These are phyloP conservation scores for Didymella pomorum DNA, from an alignment of 2,329 filamentous ascomycete genomes.

Conservation along the genomic window DNA sequence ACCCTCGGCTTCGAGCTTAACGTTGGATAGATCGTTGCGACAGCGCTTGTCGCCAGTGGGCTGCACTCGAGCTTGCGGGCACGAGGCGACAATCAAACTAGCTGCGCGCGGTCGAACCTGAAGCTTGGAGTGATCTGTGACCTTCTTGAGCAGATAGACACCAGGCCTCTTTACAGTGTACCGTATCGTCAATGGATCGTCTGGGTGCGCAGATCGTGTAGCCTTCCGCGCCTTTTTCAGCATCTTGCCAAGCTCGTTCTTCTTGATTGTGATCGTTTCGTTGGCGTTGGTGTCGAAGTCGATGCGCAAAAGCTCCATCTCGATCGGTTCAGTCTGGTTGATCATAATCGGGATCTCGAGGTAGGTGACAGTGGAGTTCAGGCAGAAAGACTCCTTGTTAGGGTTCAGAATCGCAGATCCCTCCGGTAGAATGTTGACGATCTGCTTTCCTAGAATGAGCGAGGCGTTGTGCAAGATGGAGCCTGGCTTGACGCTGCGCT, in stretches of 20 bases:
- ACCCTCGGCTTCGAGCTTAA: constrained; percentile 83
- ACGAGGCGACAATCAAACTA: constrained; percentile 84
- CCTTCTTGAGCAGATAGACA: constrained; percentile 82
- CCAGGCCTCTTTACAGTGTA: constrained; percentile 85
- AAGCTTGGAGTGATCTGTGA: constrained; percentile 92
- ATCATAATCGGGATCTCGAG: constrained; percentile 83
- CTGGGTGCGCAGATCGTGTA: constrained; percentile 56
- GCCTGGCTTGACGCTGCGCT: constrained; percentile 86
- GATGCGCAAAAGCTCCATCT: constrained; percentile 86
- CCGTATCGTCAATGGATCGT: constrained; percentile 71
- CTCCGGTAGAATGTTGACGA: constrained; percentile 96
- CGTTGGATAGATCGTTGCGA: constrained; percentile 84
- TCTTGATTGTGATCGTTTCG: constrained; percentile 79
- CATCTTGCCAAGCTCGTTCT: constrained; percentile 77
- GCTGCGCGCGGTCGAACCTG: constrained; percentile 81
- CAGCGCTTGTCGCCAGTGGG: constrained; percentile 74
- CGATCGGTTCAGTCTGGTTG: constrained; percentile 88
- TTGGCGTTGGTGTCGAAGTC: constrained; percentile 83
- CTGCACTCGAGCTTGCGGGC: constrained; percentile 79
- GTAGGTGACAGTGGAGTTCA: constrained; percentile 69
- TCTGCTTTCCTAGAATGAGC: constrained; percentile 93
- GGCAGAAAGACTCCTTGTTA: constrained; percentile 79
- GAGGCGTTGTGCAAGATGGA: constrained; percentile 90
- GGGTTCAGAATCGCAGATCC: constrained; percentile 92
- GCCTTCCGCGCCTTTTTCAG: constrained; percentile 73